Evolutionary conservation across 2,329 filamentous ascomycete species (phyloP).

Genomic region (Aspergillus versicolor): DNA sequence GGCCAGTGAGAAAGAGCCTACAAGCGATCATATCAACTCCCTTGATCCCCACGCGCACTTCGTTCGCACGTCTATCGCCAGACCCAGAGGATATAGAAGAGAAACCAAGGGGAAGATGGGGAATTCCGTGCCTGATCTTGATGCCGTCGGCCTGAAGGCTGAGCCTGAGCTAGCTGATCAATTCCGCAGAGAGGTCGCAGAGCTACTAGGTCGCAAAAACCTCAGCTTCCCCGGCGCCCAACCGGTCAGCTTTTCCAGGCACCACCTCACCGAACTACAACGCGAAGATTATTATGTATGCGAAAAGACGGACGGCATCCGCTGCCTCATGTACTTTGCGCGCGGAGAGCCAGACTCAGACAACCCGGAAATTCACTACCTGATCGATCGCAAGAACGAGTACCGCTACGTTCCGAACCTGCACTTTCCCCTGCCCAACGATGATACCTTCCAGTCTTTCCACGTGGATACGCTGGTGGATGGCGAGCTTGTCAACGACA

Average conservation of each 20-base stretch:
- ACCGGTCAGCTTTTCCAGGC: constrained; percentile 83
- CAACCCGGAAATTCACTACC: constrained; percentile 73
- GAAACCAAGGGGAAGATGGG: constrained; percentile 28
- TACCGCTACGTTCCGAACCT: constrained; percentile 82
- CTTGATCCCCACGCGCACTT: constrained; percentile 7
- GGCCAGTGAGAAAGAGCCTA: constrained; percentile 19
- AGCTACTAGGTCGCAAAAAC: constrained; percentile 69
- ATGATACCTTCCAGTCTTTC: constrained; percentile 61
- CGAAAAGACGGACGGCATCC: constrained; percentile 96
- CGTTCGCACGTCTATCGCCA: neutral
- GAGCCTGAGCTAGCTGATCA: constrained; percentile 58
- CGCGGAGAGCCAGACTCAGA: constrained; percentile 52
- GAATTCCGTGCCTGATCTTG: constrained; percentile 42
- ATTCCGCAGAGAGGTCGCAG: constrained; percentile 72
- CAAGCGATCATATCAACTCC: constrained; percentile 1
- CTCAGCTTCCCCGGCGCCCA: constrained; percentile 83
- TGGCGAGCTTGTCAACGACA: constrained; percentile 88
- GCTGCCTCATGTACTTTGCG: constrained; percentile 91
- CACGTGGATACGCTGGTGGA: constrained; percentile 83
- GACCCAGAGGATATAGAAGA: constrained; percentile 4
- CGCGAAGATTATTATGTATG: constrained; percentile 92
- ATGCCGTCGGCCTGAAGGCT: constrained; percentile 60
- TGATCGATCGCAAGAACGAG: constrained; percentile 97
- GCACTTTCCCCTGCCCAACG: constrained; percentile 73
- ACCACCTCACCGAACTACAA: constrained; percentile 79